Conservation (phyloP, 2,329 filamentous ascomycete genomes). For the Trichoderma semiorbis region DNA sequence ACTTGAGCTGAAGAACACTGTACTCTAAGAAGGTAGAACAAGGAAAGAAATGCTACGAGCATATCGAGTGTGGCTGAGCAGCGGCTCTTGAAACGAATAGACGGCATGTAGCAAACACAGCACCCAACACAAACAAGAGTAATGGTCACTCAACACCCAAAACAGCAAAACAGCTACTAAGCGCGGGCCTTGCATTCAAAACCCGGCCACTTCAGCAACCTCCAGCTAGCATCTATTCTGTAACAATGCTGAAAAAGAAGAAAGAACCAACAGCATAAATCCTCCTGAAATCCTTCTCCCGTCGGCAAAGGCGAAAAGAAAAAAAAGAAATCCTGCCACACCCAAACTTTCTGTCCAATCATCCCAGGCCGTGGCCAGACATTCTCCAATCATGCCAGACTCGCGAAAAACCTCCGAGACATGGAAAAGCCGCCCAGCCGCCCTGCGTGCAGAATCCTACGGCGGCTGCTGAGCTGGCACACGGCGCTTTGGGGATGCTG, state of each 20-base stretch:
- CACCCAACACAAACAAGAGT: neutral
- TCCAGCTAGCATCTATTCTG: neutral
- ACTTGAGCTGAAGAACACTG: neutral
- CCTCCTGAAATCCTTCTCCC: neutral
- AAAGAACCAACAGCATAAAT: neutral
- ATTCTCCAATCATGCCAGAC: neutral
- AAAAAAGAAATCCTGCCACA: neutral
- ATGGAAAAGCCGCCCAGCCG: neutral
- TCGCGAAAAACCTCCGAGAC: neutral
- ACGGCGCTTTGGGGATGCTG: neutral
- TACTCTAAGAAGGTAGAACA: neutral
- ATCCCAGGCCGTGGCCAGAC: neutral
- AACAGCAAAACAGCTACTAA: neutral
- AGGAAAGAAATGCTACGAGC: neutral
- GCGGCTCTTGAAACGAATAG: neutral
- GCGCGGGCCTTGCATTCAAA: neutral
- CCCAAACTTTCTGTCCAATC: neutral
- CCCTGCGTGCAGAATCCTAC: neutral
- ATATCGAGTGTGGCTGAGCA: neutral
- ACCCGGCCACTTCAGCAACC: neutral
- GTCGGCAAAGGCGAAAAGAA: neutral
- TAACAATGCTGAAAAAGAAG: neutral
- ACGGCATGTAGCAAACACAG: neutral
- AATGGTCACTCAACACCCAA: neutral
- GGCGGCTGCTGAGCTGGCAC: neutral